Base-by-base conservation (phyloP, 2,329 filamentous ascomycete genomes). In the Nigrograna mackinnonii region DNA sequence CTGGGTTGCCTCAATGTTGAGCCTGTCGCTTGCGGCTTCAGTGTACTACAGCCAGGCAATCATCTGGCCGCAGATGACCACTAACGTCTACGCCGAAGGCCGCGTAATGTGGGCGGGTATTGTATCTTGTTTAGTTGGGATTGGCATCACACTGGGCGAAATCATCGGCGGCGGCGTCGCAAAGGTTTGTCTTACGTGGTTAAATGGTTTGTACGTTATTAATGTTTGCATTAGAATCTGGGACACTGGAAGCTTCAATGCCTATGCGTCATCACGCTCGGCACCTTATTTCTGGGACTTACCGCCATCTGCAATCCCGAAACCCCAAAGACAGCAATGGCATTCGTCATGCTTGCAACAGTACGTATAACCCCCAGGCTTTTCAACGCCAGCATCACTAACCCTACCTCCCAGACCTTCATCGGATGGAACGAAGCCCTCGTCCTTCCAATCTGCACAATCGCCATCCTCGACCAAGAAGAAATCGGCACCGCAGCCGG, bases 11-110 rank as follows among this genome's bases (percentile, higher is more conserved):
- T 46, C 54, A 13, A 48, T 49, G 43, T 37, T 66, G n/a, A 48
- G 60, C 21, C 52, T 62, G 9, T 57, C 56, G 6, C 43, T 66
- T n/a, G 65, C 56, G 4, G 64, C 64, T 5, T 51, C 55, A 12
- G 58, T 68, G 6, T 69, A 66, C 48, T 68, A 69, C 44, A 57
- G 60, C 2, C 60, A 63, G 35, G 53, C 59, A 11, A 61, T 69
- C 36, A 50, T 69, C 16, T 66, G 61, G 62, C 66, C 66, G 2
- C 13, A 54, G 47, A 41, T 57, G 35, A 46, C 41, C 22, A 37
- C 40, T 2, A 46, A 44, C 22, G 35, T 46, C 9, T 50, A 50
- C 19, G 44, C 37, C 20, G 13, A 47, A 22, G 43, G 47, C 20
- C 33, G 41, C 12, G 20, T 42, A 3, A 42, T 35, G 37, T 44